These are phyloP conservation scores for Brassica carinata DNA, from an alignment of 345 rosid species.

Conservation along the genomic window DNA sequence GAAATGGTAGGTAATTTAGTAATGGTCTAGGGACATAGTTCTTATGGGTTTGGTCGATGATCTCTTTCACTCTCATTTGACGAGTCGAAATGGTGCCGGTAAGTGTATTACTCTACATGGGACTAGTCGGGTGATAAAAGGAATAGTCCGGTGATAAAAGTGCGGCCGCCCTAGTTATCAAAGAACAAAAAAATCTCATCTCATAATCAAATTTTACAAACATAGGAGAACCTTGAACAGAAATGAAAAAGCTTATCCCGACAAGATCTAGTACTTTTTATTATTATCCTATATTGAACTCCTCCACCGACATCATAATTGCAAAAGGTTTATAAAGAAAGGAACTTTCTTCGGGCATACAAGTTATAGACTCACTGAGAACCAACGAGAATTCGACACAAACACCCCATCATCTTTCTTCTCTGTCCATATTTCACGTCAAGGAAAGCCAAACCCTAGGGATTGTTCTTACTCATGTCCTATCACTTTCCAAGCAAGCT, in stretches of 20 bases:
- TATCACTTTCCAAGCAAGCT: constrained; percentile 32
- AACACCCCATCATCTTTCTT: constrained; percentile 21
- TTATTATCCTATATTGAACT: constrained; percentile 24
- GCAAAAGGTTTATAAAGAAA: constrained; percentile 22
- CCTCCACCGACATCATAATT: constrained; percentile 32
- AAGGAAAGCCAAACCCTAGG: constrained; percentile 35
- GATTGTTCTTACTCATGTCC: constrained; percentile 16
- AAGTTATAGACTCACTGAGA: constrained; percentile 18
- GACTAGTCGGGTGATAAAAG: not conserved
- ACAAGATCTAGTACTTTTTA: constrained; percentile 36
- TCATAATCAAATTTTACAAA: not conserved
- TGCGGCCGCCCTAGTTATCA: not conserved
- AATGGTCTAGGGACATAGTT: not conserved
- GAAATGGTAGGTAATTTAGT: not conserved
- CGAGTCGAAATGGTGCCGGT: not conserved
- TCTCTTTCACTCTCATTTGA: not conserved
- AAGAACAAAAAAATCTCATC: not conserved
- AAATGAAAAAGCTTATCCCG: constrained; percentile 14
- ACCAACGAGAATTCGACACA: constrained; percentile 41
- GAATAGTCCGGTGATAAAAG: not conserved
- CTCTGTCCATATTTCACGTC: constrained; percentile 31
- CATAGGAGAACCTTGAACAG: not conserved
- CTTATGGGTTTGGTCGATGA: not conserved
- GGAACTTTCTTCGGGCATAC: constrained; percentile 23
- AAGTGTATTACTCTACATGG: not conserved